A percentile compares a stretch with the other conserved stretches of the same genome.
Conservation (phyloP, 2,329 filamentous ascomycete genomes). For the Alternaria brassicae region DNA sequence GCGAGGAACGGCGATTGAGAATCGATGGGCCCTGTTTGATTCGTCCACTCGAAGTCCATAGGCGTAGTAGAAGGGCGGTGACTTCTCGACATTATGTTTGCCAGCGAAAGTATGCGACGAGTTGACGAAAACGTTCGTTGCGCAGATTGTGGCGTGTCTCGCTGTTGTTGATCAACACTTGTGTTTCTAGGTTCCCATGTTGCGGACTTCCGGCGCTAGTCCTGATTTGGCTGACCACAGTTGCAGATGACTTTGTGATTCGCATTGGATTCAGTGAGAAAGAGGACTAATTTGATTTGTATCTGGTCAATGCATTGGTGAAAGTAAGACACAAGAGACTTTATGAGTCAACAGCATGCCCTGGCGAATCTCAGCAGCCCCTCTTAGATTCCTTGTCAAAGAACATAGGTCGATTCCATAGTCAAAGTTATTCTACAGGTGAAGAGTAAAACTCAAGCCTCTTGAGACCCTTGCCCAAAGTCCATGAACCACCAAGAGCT, state of each 20-base stretch:
- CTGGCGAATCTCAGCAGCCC: background rate
- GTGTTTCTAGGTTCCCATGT: conserved; percentile 12
- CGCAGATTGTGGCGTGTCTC: conserved; percentile 14
- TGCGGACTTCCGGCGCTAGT: conserved; percentile 27
- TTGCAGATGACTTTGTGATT: background rate
- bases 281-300: background rate
- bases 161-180: conserved; percentile 26
- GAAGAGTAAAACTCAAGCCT: background rate
- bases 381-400: background rate
- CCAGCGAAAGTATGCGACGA: background rate
- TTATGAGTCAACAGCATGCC: background rate
- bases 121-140: background rate
- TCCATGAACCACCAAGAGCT: background rate
- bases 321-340: background rate
- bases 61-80: conserved; percentile 54
- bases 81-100: conserved; percentile 33
- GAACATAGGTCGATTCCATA: background rate
- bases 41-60: conserved; percentile 64
- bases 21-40: conserved; percentile 56
- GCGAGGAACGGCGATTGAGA: conserved; percentile 57
- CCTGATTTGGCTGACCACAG: conserved; percentile 7
- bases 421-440: background rate
- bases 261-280: background rate
- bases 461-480: background rate
- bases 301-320: background rate